These are phyloP conservation scores for Trametes meyenii DNA, from an alignment of 768 basidiomycete species.

Conservation along the genomic window DNA sequence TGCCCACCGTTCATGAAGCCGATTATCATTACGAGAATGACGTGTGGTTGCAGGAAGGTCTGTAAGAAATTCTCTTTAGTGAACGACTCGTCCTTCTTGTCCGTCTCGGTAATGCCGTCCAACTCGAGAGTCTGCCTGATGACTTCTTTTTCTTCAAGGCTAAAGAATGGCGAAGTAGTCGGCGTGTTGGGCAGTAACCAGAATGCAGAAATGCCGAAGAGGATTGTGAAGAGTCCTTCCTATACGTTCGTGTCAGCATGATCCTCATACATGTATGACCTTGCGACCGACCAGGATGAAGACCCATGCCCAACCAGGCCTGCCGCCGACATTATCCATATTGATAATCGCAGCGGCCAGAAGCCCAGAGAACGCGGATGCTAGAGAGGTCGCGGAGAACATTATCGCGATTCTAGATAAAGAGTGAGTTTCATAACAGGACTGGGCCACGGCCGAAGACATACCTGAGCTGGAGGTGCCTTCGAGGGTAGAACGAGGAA, in stretches of 20 bases:
- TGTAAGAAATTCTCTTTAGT: conserved; percentile 58
- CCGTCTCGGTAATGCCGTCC: conserved; percentile 37
- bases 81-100: conserved; percentile 48
- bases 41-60: conserved; percentile 55
- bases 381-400: conserved; percentile 48
- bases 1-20: conserved; percentile 55
- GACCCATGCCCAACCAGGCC: conserved; percentile 68
- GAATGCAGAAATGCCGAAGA: conserved; percentile 56
- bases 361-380: conserved; percentile 66
- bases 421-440: neutral
- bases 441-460: too few species aligned
- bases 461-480: conserved; percentile 35
- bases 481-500: conserved; percentile 33
- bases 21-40: conserved; percentile 51
- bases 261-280: neutral
- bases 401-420: conserved; percentile 37
- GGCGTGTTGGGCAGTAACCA: conserved; percentile 45
- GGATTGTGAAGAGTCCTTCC: conserved; percentile 66
- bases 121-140: conserved; percentile 1
- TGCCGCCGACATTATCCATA: conserved; percentile 56
- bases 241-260: conserved; percentile 9
- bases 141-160: neutral
- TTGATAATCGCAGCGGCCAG: conserved; percentile 62
- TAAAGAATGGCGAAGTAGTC: conserved; percentile 5
- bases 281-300: conserved; percentile 51